These are phyloP conservation scores for Pythium oligandrum DNA, from an alignment of 352 stramenopile genomes.

Conservation along the genomic window DNA sequence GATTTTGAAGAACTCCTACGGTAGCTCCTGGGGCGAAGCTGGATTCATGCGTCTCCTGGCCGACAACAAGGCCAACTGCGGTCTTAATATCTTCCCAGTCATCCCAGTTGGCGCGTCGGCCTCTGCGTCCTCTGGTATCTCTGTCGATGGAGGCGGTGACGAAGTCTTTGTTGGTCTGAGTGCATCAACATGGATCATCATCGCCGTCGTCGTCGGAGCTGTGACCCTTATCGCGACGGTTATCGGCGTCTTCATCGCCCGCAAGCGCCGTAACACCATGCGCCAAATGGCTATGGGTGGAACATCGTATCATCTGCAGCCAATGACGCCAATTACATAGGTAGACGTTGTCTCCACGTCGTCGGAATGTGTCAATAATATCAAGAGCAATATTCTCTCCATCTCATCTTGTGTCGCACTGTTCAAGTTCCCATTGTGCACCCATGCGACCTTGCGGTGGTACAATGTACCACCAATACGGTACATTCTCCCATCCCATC, in stretches of 20 bases:
- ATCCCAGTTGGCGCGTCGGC: conserved; percentile 53
- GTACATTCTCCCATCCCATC: no score
- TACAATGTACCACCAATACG: no score
- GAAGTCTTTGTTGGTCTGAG: conserved; percentile 57
- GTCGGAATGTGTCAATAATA: no score
- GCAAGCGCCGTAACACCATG: conserved; percentile 35
- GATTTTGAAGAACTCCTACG: conserved; percentile 84
- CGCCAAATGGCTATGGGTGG: conserved; percentile 42
- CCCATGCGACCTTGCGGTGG: no score
- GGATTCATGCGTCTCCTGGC: conserved; percentile 66
- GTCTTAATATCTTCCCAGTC: conserved; percentile 75
- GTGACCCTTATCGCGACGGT: conserved; percentile 46
- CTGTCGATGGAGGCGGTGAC: conserved; percentile 58
- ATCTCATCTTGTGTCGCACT: no score
- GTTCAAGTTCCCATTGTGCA: no score
- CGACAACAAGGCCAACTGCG: conserved; percentile 72
- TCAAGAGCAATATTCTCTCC: no score
- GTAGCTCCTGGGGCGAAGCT: conserved; percentile 51
- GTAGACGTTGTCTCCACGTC: no score
- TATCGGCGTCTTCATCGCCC: conserved; percentile 42
- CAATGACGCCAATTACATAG: no score
- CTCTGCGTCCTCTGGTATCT: conserved; percentile 25
- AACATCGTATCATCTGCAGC: conserved; percentile 17
- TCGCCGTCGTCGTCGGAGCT: conserved; percentile 43
- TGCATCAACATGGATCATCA: conserved; percentile 46